Evolutionary conservation across 352 stramenopile species (phyloP).

Genomic region (Globisporangium cylindrosporum): DNA sequence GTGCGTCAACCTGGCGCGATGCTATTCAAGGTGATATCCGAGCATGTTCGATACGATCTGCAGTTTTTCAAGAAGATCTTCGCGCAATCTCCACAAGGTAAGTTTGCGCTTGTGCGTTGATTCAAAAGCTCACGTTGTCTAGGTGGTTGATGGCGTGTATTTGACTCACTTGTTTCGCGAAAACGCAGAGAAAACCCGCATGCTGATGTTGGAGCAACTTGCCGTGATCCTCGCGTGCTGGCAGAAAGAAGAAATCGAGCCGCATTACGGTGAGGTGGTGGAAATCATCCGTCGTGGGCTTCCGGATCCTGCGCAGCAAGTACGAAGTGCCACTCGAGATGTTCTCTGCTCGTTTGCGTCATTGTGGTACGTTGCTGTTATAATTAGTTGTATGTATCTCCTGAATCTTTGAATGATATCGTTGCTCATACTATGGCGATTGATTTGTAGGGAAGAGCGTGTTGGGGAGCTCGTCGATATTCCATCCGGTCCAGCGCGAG

Average conservation of each 20-base stretch:
- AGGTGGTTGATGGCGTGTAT: not conserved
- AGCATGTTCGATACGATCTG: constrained; percentile 64
- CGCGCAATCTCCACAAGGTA: constrained; percentile 39
- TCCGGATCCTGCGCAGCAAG: constrained; percentile 34
- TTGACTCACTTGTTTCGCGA: not conserved
- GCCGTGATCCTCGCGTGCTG: constrained; percentile 53
- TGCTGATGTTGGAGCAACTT: constrained; percentile 60
- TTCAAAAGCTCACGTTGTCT: not conserved
- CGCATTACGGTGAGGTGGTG: constrained; percentile 45
- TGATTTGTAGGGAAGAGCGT: constrained; percentile 37
- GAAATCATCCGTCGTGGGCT: constrained; percentile 49
- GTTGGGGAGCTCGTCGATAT: constrained; percentile 48
- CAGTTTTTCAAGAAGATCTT: constrained; percentile 46
- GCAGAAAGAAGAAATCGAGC: constrained; percentile 41
- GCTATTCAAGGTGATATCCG: constrained; percentile 50
- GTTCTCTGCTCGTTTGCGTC: constrained; percentile 41
- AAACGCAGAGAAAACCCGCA: constrained; percentile 42
- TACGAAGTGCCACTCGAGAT: constrained; percentile 46
- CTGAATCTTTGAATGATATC: not conserved
- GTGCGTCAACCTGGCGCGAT: constrained; percentile 47
- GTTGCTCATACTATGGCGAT: constrained; percentile 1
- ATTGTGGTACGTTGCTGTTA: constrained; percentile 37
- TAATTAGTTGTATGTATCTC: not conserved
- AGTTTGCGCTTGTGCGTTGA: not conserved
- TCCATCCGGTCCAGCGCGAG: constrained; percentile 31